Evolutionary conservation across 148 eudicot species (phyloP).

Genomic region (Rhododendron vialii): DNA sequence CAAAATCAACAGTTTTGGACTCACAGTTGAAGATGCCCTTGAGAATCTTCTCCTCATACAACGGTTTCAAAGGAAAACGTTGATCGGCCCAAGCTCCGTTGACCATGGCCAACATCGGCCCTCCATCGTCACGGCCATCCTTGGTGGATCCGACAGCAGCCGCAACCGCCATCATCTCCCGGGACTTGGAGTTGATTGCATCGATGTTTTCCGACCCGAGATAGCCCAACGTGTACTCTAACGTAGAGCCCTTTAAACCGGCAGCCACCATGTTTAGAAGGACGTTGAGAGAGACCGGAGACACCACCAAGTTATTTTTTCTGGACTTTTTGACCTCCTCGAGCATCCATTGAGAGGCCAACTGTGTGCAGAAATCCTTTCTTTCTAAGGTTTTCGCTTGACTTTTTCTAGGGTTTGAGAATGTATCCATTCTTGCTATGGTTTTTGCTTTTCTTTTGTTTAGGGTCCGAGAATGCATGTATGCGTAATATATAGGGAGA

Average conservation of each 20-base stretch:
- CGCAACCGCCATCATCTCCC: not conserved
- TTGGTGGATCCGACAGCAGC: not conserved
- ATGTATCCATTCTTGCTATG: no score
- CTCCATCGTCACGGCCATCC: not conserved
- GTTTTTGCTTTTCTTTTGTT: no score
- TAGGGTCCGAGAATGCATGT: no score
- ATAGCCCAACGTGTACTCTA: not conserved
- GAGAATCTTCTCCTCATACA: not conserved
- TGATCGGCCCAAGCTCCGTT: constrained; percentile 9
- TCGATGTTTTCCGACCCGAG: not conserved
- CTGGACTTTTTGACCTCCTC: not conserved
- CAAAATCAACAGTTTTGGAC: not conserved
- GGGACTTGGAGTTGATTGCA: not conserved
- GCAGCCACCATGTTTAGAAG: not conserved
- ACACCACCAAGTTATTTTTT: not conserved
- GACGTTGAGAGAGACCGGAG: not conserved
- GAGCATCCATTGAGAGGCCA: not conserved
- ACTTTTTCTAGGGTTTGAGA: not conserved
- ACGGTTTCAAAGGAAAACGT: not conserved
- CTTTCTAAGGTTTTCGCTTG: not conserved
- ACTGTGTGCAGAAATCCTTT: not conserved
- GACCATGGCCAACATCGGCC: not conserved
- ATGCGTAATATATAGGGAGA: no score
- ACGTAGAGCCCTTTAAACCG: not conserved
- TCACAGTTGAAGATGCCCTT: not conserved